Base-by-base conservation (phyloP, 805 yeast species). In the Myxozyma lipomycoides region DNA sequence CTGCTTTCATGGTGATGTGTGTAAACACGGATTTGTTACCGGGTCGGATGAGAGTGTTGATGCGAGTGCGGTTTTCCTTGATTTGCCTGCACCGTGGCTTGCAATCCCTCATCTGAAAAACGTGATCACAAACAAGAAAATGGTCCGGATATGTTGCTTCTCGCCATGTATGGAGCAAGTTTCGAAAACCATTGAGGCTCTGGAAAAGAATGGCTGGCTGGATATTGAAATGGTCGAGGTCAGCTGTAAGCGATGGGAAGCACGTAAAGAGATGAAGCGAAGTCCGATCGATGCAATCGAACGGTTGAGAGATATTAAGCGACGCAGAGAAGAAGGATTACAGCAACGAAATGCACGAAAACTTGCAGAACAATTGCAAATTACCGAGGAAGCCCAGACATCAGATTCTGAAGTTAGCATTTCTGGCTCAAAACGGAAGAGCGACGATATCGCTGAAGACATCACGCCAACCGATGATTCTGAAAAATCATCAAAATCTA, bases 111-210 rank as follows among this genome's bases (percentile, higher is more conserved):
- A 84, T 67, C 69, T 91, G 41, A 70, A 73, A 10, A 60, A 63
- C 28, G 95, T 85, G 1, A 75, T 86, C 15, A 70, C 84, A 6
- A 66, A 70, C 6, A 70, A 70, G 18, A 72, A 74, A 48, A 73
- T 74, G 24, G 86, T 81, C 21, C 81, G 85, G 2, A 76, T 93
- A 47, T 93, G 99, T 69, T 93, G 98, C 68, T 93, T 93, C 65
- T 86, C 95, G 36, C 99, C 99, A 7, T 93, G 99, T 68, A 86
- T 93, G 43, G 99, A 93, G 69, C 99, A 93, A 70, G 98, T 93
- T 2, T 84, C 84, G 51, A 83, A 86, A 64, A 86, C 98, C 0
- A 81, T 91, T 10, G 83, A 79, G 57, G 83, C 86, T 0, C 70
- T 93, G 51, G 82, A 83, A 59, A 76, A 73, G 30, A 66, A 82